Evolutionary conservation across 2,329 filamentous ascomycete genomes (phyloP), one percentile per base, ranked within the genome.

Genomic region (Hirsutella rhossiliensis): DNA sequence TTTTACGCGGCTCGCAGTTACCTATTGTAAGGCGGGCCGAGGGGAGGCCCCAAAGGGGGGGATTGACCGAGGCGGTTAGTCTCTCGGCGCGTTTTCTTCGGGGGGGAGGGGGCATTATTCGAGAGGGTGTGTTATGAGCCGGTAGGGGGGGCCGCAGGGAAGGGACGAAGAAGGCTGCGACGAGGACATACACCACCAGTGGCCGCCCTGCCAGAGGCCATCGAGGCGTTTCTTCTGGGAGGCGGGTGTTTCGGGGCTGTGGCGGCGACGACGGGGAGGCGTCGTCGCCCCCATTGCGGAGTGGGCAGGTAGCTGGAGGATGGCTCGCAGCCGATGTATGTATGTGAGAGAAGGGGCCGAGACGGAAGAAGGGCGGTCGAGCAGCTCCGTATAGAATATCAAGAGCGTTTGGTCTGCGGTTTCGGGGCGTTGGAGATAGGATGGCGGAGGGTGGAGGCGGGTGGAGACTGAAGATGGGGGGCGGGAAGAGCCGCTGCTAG

Each of bases 1-100:
- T 55, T 23, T 55, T 53, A 13, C 63, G 67, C 20, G 67, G 68
- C 20, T 58, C 56, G 45, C 68, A 71, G 48, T 71, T 66, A 52
- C 67, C 65, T 68, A 42, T 5, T 29, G 23, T 2, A 36, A 11
- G 18, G n/a, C 7, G 17, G 18, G 34, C 15, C 34, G 4, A n/a
- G 15, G 34, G 9, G 9, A 17, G 15, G 15, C 34, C 34, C n/a
- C 31, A 11, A 11, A 9, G 15, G 15, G 34, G 9, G 9, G 23
- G 5, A 7, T 27, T 2, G 15, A 6, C 34, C n/a, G 12, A n/a
- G 31, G 8, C 7, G 4, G 13, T 34, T 34, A 34, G 31, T 27
- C 23, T 27, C 23, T 27, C 23, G 23, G 6, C 23, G 23, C 9
- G 6, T 4, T 27, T 9, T 27, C 5, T n/a, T n/a, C 29, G 29